Evolutionary conservation across 345 rosid species (phyloP), one percentile per base, ranked within the genome.

Genomic region (Dimocarpus longan): DNA sequence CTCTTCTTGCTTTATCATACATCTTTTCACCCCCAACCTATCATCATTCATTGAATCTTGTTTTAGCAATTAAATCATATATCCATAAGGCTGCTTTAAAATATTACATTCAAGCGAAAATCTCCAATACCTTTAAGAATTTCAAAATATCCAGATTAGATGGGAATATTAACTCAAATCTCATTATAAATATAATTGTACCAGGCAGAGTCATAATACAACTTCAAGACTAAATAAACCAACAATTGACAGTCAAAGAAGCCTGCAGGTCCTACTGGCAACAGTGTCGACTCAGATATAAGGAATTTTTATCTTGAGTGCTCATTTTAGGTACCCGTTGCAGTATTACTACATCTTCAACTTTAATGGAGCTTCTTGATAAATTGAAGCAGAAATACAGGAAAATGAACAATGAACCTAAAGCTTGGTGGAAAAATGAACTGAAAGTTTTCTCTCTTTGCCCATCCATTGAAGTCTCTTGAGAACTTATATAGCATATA

Each of bases 1-100:
- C 98, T 90, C 92, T 87, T 88, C 99, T 94, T 64, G 98, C 97
- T 89, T 96, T 96, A 0, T 93, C 98, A 64, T 96, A 96, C 98
- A 96, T 93, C 85, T 77, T 96, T 85, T 96, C 98, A 16, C 99
- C 98, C 83, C 95, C 97, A 80, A 94, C 92, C 99, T 94, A 69
- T 75, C 70, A 73, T 66, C 22, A 39, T 44, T 22, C 63, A 50
- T 43, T 1, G 46, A 46, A 71, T 28, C 70, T 68, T 65, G 37
- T 32, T 24, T 62, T 22, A 79, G 44, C 21, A 66, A 39, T 50
- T 24, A 39, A 18, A 44, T 32, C 11, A 52, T 8, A 26, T 19
- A 37, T 39, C 40, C 71, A 28, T 43, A 10, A 79, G 2, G 68
- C 43, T 69, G 19, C 62, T 70, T 28, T 32, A 16, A 77, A 11